Percentiles rank a stretch among this genome's conserved stretches.
These are phyloP conservation scores for Cordyceps sp. DNA, from an alignment of 2,329 filamentous ascomycete species.

Conservation along the genomic window DNA sequence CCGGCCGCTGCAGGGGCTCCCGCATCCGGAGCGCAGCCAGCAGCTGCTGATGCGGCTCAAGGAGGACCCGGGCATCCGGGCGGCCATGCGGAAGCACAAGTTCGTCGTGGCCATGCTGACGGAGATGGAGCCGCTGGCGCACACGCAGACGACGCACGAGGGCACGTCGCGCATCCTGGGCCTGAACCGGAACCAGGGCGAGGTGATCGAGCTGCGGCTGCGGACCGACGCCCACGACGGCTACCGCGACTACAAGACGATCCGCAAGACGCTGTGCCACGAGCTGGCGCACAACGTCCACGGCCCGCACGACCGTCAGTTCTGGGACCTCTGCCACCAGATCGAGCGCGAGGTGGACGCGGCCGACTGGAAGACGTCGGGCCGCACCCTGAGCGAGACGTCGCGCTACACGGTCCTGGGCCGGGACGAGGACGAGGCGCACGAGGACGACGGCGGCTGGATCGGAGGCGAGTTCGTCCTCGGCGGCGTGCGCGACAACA, in stretches of 20 bases:
- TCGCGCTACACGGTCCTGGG: conserved; percentile 39
- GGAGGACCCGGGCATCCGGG: conserved; percentile 70
- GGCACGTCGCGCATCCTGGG: conserved; percentile 63
- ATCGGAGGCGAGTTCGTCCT: conserved; percentile 64
- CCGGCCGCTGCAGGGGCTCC: conserved; percentile 60
- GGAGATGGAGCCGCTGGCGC: conserved; percentile 81
- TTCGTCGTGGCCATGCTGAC: conserved; percentile 78
- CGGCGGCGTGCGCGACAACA: conserved; percentile 32
- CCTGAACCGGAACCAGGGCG: conserved; percentile 71
- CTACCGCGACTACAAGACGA: conserved; percentile 82
- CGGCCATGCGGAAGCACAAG: conserved; percentile 67
- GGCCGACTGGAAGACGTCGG: conserved; percentile 62
- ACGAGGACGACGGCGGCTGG: conserved; percentile 60
- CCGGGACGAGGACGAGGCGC: conserved; percentile 31
- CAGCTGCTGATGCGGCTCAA: conserved; percentile 60
- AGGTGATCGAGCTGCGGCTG: conserved; percentile 78
- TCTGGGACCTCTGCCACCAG: conserved; percentile 77
- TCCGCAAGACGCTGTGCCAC: conserved; percentile 84
- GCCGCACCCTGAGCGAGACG: conserved; percentile 48
- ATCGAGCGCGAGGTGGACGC: conserved; percentile 76
- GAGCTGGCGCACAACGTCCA: conserved; percentile 89
- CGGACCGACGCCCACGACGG: conserved; percentile 92
- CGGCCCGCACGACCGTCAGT: conserved; percentile 66
- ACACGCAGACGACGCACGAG: conserved; percentile 59
- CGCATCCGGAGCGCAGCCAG: conserved; percentile 53